Percentiles rank a stretch among this genome's conserved stretches.
These are phyloP conservation scores for Nicotiana sylvestris DNA, from an alignment of 257 asterid genomes.

Conservation along the genomic window DNA sequence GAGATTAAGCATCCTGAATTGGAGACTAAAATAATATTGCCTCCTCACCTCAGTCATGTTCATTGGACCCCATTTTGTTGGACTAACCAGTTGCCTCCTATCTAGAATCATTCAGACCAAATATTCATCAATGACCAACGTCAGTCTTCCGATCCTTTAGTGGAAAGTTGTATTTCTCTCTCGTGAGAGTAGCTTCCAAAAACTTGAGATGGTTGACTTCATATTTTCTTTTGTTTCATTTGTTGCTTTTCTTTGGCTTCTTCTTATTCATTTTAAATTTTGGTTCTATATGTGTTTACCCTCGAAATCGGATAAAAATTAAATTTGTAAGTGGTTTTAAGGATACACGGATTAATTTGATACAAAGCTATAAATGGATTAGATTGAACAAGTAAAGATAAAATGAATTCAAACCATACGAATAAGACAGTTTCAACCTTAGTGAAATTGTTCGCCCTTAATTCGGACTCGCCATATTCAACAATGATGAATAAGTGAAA, in stretches of 20 bases:
- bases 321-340: too few relatives aligned
- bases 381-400: too few relatives aligned
- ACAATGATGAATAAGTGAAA: too few relatives aligned
- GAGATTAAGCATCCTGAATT: not conserved
- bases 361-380: too few relatives aligned
- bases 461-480: too few relatives aligned
- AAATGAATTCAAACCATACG: too few relatives aligned
- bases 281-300: too few relatives aligned
- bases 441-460: too few relatives aligned
- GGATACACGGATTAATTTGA: too few relatives aligned
- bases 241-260: not conserved
- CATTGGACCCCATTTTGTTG: slow-evolving; percentile 13
- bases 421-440: too few relatives aligned
- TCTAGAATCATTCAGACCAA: not conserved
- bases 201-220: slow-evolving; percentile 6
- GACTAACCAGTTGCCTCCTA: slow-evolving; percentile 18
- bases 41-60: not conserved
- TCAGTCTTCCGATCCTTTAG: not conserved
- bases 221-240: not conserved
- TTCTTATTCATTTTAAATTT: not conserved
- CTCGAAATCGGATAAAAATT: too few relatives aligned
- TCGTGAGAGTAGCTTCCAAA: slow-evolving; percentile 15
- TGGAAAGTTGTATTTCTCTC: slow-evolving; percentile 11
- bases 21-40: not conserved
- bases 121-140: not conserved